These are phyloP conservation scores for Clonostachys solani DNA, from an alignment of 2,329 filamentous ascomycete species.

Conservation along the genomic window DNA sequence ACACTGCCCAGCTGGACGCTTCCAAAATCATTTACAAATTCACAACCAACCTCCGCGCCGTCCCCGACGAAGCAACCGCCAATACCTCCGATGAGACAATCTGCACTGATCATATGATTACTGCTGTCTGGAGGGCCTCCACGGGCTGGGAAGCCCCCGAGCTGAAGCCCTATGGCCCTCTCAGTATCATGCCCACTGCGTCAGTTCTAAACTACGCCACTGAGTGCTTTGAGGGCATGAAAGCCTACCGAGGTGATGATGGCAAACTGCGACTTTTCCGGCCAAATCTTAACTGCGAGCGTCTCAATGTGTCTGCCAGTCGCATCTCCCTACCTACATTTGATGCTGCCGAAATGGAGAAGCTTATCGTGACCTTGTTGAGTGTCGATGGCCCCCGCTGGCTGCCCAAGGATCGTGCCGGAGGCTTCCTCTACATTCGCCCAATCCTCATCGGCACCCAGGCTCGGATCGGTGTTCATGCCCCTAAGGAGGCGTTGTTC, in stretches of 20 bases:
- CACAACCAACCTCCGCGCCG: constrained; percentile 43
- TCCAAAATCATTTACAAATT: constrained; percentile 55
- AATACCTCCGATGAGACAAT: constrained; percentile 45
- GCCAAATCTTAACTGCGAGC: constrained; percentile 66
- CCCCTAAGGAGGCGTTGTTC: constrained; percentile 79
- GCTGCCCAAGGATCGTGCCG: constrained; percentile 66
- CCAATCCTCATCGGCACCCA: constrained; percentile 85
- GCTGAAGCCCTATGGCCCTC: constrained; percentile 71
- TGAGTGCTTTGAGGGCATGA: constrained; percentile 84
- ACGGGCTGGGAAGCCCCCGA: constrained; percentile 71
- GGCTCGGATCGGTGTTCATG: constrained; percentile 73
- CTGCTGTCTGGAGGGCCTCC: constrained; percentile 59
- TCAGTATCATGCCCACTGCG: constrained; percentile 76
- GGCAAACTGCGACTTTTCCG: constrained; percentile 73
- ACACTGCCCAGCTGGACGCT: constrained; percentile 41
- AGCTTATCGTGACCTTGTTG: constrained; percentile 68
- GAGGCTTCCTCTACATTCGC: constrained; percentile 77
- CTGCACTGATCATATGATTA: constrained; percentile 87
- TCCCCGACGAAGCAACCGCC: constrained; percentile 45
- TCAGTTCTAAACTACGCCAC: constrained; percentile 85
- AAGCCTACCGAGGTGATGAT: constrained; percentile 76
- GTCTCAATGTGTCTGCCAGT: constrained; percentile 54
- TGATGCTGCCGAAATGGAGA: constrained; percentile 65
- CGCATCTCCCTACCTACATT: constrained; percentile 75
- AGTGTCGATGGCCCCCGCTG: constrained; percentile 72